Base-by-base conservation (phyloP, 306 rosid species). In the Hippophae rhamnoides region DNA sequence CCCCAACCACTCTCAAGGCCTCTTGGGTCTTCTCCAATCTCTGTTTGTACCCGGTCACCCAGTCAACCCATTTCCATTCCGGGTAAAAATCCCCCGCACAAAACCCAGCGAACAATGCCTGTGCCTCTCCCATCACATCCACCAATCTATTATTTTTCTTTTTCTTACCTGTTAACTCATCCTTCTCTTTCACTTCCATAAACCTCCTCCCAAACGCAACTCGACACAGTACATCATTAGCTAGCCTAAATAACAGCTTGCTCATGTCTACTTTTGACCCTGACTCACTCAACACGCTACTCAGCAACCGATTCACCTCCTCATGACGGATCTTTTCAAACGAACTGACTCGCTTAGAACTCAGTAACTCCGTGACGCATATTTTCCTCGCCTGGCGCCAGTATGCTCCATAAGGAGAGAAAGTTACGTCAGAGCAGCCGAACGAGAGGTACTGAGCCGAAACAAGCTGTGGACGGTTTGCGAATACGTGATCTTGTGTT, bases 321-420 rank as follows among this genome's bases (percentile, higher is more conserved):
- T 69, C 63, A 9, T 46, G 60, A 6, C 78, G 57, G 42, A 77
- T 31, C 38, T 56, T 44, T 6, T 64, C 27, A 59, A 56, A 77
- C 2, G 82, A 73, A 58, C 10, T 50, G 54, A 77, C 76, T 11
- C 78, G 54, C 50, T 56, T 72, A 11, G 74, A 65, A 56, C 66
- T 77, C 23, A 72, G 75, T 43, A 77, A 45, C 75, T 72, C 76
- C 40, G 66, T 47, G 60, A 69, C 72, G 67, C 72, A 72, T 13
- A 72, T 61, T 45, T 77, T 77, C 6, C 78, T 45, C 23, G 65
- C 68, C 10, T 72, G 72, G 62, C 81, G 65, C 81, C 81, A 77
- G 66, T 77, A 72, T 5, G 82, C 69, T 6, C 78, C 78, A 63
- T 77, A 65, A 45, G 75, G 72, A 13, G 82, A 77, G 69, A 69